Evolutionary conservation across 192 early-diverging fungal species (phyloP), one percentile per base, ranked within the genome.

Genomic region (Spizellomyces punctatus): DNA sequence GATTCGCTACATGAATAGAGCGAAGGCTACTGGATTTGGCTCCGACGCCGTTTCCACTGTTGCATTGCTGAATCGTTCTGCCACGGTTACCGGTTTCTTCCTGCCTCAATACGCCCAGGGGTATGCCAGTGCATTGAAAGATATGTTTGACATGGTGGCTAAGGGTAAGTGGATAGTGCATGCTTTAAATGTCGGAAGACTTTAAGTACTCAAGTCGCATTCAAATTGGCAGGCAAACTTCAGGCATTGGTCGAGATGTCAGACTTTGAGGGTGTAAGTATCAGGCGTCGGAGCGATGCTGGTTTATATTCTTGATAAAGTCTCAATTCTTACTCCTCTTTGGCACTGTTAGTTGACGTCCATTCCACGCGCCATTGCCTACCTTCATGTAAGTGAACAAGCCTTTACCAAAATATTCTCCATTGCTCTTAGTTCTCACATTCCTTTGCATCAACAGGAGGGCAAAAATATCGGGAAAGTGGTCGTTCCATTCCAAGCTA

Each of bases 381-480:
- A 81, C 65, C 60, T 88, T 49, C 81, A 79, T 52, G 27, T 36
- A 36, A 36, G 27, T 36, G 27, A 36, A 36, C 27, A 36, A 36
- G 27, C 27, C 27, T 36, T 36, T 36, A 36, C 27, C 27, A 36
- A 0, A 3, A 36, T 36, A 36, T 36, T 36, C 27, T 36, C 27
- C 27, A 36, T 36, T 36, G 27, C 27, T 3, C 27, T 36, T 36
- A 3, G 27, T 36, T 36, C 27, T 36, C 27, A 36, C 27, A 36
- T 36, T 36, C 27, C 27, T 36, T 36, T 36, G 27, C 27, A 36
- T 36, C 27, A 36, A 36, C 69, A 78, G 45, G 41, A 21, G 8
- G 86, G 86, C 21, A 83, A 83, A 47, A 88, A 88, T 67, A 82
- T 77, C 22, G 86, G 86, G 43, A 88, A 88, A 71, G 79, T 86